phyloP scores from a whole-genome alignment of 1,284 basidiomycete genomes.

The Coniophora puteana region DNA sequence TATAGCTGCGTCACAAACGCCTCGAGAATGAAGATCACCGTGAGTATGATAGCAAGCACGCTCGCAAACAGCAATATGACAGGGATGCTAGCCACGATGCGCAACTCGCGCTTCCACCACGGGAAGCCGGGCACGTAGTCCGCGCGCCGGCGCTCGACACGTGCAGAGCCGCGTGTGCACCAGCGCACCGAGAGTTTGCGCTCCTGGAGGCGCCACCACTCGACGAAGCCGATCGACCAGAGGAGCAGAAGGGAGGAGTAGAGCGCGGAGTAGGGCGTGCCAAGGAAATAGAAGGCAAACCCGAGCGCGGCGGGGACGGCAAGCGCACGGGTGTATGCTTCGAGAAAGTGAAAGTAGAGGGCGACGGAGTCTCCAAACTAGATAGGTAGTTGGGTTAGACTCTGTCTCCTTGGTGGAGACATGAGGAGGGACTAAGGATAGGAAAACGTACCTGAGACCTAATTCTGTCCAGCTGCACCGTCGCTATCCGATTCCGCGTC shows the following conservation, averaged over 20 bases:
- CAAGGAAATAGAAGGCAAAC: slow-evolving; percentile 57
- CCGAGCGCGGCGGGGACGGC: slow-evolving; percentile 67
- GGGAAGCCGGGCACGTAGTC: slow-evolving; percentile 56
- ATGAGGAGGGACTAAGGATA: neutral
- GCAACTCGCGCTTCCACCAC: slow-evolving; percentile 78
- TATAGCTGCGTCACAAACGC: slow-evolving; percentile 86
- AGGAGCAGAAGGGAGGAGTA: slow-evolving; percentile 75
- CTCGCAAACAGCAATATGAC: slow-evolving; percentile 76
- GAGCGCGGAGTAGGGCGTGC: slow-evolving; percentile 68
- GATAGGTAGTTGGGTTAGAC: neutral
- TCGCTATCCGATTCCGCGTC: slow-evolving; percentile 25
- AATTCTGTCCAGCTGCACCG: slow-evolving; percentile 34
- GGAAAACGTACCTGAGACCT: slow-evolving; percentile 32
- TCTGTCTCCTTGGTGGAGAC: neutral
- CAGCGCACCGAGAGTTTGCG: slow-evolving; percentile 77
- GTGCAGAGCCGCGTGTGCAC: slow-evolving; percentile 73
- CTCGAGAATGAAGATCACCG: slow-evolving; percentile 82
- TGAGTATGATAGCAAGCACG: slow-evolving; percentile 68
- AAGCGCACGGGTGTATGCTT: slow-evolving; percentile 77
- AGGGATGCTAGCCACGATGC: slow-evolving; percentile 75
- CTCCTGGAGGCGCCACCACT: slow-evolving; percentile 86
- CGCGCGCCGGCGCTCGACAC: slow-evolving; percentile 73
- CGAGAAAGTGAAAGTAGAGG: slow-evolving; percentile 90
- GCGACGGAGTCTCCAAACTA: slow-evolving; percentile 87
- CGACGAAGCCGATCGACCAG: slow-evolving; percentile 85